A percentile compares a stretch with the other conserved stretches of the same genome.
Evolutionary conservation across 345 rosid species (phyloP).

Genomic region (Syzygium jambos): DNA sequence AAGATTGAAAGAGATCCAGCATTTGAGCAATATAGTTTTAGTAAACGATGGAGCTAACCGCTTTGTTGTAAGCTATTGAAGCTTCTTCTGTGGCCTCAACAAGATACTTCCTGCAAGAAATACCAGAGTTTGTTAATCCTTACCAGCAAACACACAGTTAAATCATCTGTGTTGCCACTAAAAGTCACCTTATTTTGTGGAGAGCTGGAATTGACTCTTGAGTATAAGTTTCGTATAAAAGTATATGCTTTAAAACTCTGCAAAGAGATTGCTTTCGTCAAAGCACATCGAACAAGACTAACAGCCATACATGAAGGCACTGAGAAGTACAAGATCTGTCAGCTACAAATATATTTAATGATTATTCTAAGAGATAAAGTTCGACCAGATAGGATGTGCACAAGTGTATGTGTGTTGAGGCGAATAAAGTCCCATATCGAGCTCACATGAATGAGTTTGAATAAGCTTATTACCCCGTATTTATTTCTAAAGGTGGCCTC

Average conservation of each 20-base stretch:
- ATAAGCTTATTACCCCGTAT: not conserved
- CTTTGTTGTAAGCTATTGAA: conserved; percentile 88
- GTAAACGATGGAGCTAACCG: conserved; percentile 38
- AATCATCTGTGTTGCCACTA: not conserved
- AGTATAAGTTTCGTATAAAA: conserved; percentile 82
- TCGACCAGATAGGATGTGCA: not conserved
- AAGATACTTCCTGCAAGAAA: conserved; percentile 62
- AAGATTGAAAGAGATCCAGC: not conserved
- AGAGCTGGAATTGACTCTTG: conserved; percentile 87
- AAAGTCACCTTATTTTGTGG: conserved; percentile 71
- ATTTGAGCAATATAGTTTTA: not conserved
- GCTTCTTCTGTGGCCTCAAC: conserved; percentile 96
- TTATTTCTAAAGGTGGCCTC: not conserved
- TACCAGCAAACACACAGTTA: not conserved
- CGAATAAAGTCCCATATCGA: not conserved
- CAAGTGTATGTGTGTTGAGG: not conserved
- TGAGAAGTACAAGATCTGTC: not conserved
- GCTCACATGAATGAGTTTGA: not conserved
- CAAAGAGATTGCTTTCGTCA: not conserved
- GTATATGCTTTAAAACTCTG: conserved; percentile 84
- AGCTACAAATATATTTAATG: not conserved
- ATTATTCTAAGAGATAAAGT: not conserved
- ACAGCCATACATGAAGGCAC: not conserved
- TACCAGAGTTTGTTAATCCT: not conserved
- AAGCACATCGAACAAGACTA: not conserved